Evolutionary conservation across 192 early-diverging fungal genomes (phyloP).

Genomic region (Pilaira anomala): DNA sequence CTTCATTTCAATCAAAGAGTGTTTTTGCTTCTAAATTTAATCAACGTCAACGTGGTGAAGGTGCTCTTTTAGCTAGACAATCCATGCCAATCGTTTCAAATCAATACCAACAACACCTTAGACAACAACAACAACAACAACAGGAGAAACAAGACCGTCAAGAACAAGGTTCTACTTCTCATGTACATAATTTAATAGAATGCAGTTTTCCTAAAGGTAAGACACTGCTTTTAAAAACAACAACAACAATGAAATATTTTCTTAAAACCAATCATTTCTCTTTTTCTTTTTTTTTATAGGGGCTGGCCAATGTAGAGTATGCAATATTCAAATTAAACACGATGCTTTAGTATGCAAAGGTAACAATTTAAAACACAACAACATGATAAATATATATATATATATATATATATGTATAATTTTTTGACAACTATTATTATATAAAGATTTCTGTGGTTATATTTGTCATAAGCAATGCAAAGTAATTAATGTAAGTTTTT

Average conservation of each 20-base stretch:
- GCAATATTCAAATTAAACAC: slow-evolving; percentile 46
- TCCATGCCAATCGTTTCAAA: not conserved
- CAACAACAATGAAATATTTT: not conserved
- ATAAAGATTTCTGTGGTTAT: slow-evolving; percentile 24
- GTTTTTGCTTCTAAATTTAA: slow-evolving; percentile 2
- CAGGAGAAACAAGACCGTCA: not conserved
- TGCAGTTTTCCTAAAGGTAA: slow-evolving; percentile 56
- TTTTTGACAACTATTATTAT: not conserved
- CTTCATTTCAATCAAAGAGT: not conserved
- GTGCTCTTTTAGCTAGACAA: not conserved
- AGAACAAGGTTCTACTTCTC: not conserved
- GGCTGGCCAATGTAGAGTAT: slow-evolving; percentile 47
- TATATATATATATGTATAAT: too few relatives aligned
- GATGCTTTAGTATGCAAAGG: slow-evolving; percentile 58
- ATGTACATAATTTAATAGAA: slow-evolving; percentile 49
- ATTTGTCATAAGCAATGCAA: slow-evolving; percentile 41
- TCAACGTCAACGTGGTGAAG: not conserved
- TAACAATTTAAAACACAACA: slow-evolving; percentile 5
- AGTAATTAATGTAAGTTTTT: slow-evolving; percentile 6
- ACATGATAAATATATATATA: too few relatives aligned
- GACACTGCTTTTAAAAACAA: not conserved
- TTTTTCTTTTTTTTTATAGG: too few relatives aligned
- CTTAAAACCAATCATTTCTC: too few relatives aligned
- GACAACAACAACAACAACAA: slow-evolving; percentile 4
- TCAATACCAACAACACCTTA: not conserved